These are phyloP conservation scores for Glomus cerebriforme DNA, from an alignment of 192 early-diverging fungal species.

Conservation along the genomic window DNA sequence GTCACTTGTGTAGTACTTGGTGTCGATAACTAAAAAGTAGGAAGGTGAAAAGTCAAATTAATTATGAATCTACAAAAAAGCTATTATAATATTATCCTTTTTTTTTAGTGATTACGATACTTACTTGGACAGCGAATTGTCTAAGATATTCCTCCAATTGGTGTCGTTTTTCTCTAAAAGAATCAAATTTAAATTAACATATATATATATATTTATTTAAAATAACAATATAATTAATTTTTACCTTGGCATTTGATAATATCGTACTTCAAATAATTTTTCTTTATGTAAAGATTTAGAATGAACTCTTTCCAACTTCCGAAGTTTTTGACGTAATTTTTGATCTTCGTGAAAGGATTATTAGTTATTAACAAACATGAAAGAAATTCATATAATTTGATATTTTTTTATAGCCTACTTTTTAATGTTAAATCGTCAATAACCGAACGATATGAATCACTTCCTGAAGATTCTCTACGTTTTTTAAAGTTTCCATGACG, in stretches of 20 bases:
- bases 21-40: background rate
- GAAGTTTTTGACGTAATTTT: constrained; percentile 22
- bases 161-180: constrained; percentile 17
- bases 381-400: no score
- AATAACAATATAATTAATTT: background rate
- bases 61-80: background rate
- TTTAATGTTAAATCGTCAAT: constrained; percentile 26
- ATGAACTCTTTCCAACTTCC: constrained; percentile 10
- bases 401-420: constrained; percentile 16
- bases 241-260: constrained; percentile 30
- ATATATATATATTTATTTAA: background rate
- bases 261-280: constrained; percentile 34
- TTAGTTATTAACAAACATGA: no score
- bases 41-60: background rate
- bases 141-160: constrained; percentile 30
- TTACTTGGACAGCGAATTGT: constrained; percentile 27
- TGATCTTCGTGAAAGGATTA: constrained; percentile 8
- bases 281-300: constrained; percentile 9
- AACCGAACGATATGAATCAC: constrained; percentile 20
- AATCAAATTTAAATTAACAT: background rate
- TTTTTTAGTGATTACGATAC: background rate
- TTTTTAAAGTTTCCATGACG: background rate
- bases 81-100: background rate
- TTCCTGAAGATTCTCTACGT: background rate
- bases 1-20: background rate